These are phyloP conservation scores for Tolypocladium inflatum DNA, from an alignment of 2,329 filamentous ascomycete species.

Conservation along the genomic window DNA sequence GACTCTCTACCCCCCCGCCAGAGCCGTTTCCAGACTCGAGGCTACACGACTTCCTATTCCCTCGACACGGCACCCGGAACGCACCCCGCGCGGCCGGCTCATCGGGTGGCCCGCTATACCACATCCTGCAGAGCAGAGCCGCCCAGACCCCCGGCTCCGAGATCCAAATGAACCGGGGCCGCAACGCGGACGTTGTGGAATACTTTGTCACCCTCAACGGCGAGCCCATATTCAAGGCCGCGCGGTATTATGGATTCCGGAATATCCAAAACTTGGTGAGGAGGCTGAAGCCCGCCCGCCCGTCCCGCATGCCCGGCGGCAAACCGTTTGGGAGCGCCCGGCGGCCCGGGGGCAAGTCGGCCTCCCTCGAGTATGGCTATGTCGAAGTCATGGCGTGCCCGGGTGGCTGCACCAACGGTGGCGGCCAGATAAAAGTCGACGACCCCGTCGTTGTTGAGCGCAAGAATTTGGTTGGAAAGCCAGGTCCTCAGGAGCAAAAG, in stretches of 20 bases:
- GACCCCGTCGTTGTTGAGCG: slow-evolving; percentile 56
- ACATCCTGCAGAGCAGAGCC: slow-evolving; percentile 69
- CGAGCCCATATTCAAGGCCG: slow-evolving; percentile 62
- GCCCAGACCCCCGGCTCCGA: slow-evolving; percentile 60
- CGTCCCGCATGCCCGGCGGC: slow-evolving; percentile 72
- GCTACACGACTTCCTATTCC: slow-evolving; percentile 68
- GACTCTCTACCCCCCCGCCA: slow-evolving; percentile 30
- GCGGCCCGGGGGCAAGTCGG: slow-evolving; percentile 39
- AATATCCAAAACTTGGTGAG: slow-evolving; percentile 98
- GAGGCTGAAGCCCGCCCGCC: slow-evolving; percentile 71
- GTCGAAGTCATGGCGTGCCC: slow-evolving; percentile 99
- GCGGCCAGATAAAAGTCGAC: slow-evolving; percentile 86
- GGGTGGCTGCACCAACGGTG: slow-evolving; percentile 96
- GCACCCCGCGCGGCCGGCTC: slow-evolving; percentile 56
- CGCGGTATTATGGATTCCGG: slow-evolving; percentile 92
- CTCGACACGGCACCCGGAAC: slow-evolving; percentile 30
- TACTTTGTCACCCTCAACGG: slow-evolving; percentile 57
- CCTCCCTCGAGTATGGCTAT: slow-evolving; percentile 66
- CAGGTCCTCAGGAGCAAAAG: slow-evolving; percentile 72
- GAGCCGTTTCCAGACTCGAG: slow-evolving; percentile 62
- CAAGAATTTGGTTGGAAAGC: slow-evolving; percentile 39
- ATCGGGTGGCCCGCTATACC: slow-evolving; percentile 82
- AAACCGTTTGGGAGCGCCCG: slow-evolving; percentile 48
- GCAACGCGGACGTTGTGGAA: slow-evolving; percentile 87
- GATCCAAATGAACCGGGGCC: slow-evolving; percentile 63